Conservation (phyloP, 352 stramenopile genomes). For the Aphanomyces euteiches region DNA sequence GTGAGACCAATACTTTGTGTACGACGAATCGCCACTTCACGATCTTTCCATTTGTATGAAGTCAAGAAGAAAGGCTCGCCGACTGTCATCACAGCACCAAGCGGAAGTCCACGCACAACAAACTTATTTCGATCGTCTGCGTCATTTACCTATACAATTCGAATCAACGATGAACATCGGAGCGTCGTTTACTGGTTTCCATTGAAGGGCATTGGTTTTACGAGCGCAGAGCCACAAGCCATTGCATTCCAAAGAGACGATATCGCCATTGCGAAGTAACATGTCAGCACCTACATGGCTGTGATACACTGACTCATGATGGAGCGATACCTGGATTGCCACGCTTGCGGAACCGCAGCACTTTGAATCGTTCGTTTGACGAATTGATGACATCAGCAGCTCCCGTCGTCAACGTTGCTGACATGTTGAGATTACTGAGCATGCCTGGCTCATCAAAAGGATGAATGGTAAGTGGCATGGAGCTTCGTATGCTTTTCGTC, state of each 20-base stretch:
- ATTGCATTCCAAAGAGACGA: constrained; percentile 85
- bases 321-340: constrained; percentile 44
- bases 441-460: constrained; percentile 60
- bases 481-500: constrained; percentile 30
- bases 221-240: constrained; percentile 68
- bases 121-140: constrained; percentile 80
- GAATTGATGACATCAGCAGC: constrained; percentile 72
- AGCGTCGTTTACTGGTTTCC: constrained; percentile 60
- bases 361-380: constrained; percentile 81
- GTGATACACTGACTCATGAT: too few relatives aligned
- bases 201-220: constrained; percentile 69
- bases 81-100: constrained; percentile 64
- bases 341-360: constrained; percentile 73
- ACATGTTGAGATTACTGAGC: constrained; percentile 83
- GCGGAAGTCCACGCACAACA: constrained; percentile 69
- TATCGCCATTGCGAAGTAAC: constrained; percentile 76
- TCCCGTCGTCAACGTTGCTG: constrained; percentile 73
- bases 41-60: constrained; percentile 84
- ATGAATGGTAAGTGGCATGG: constrained; percentile 67
- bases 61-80: constrained; percentile 86
- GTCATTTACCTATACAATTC: constrained; percentile 16
- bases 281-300: constrained; percentile 42
- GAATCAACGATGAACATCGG: constrained; percentile 31
- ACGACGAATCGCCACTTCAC: constrained; percentile 70
- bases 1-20: constrained; percentile 23